Percentiles rank a stretch among this genome's conserved stretches.
Conservation (phyloP, 1,284 basidiomycete species). For the Trametes sp. region DNA sequence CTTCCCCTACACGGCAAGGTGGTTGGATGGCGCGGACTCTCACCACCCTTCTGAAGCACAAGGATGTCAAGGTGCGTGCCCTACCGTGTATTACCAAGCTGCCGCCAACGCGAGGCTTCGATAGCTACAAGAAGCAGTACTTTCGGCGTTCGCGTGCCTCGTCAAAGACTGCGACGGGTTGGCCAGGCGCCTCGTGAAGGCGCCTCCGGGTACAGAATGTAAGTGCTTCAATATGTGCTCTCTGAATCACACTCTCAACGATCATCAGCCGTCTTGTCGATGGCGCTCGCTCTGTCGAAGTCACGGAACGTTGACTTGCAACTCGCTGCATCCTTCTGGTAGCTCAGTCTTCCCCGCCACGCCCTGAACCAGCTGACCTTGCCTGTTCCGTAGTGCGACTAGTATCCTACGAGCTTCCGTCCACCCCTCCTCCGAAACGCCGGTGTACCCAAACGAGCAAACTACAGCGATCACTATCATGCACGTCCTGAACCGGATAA, state of each 20-base stretch:
- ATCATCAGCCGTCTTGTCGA: constrained; percentile 42
- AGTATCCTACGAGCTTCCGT: constrained; percentile 60
- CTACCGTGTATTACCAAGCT: not conserved
- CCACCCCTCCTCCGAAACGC: constrained; percentile 10
- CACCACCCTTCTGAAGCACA: constrained; percentile 53
- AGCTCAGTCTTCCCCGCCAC: constrained; percentile 21
- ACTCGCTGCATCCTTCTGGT: constrained; percentile 75
- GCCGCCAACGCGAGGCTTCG: not conserved
- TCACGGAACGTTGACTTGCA: constrained; percentile 65
- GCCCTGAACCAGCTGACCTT: not conserved
- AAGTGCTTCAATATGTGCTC: constrained; percentile 4
- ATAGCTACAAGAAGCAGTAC: constrained; percentile 74
- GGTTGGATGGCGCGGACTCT: constrained; percentile 68
- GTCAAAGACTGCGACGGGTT: constrained; percentile 69
- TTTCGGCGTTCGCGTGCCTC: constrained; percentile 75
- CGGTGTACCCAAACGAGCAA: constrained; percentile 46
- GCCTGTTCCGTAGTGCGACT: constrained; percentile 52
- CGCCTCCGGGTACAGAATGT: constrained; percentile 49
- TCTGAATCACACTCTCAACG: not conserved
- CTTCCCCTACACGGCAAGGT: constrained; percentile 53
- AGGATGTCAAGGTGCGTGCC: constrained; percentile 58
- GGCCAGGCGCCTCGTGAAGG: constrained; percentile 55
- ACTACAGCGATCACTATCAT: constrained; percentile 60
- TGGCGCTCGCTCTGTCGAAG: constrained; percentile 58
- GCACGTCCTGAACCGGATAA: constrained; percentile 66